phyloP scores from a whole-genome alignment of 202 grass and related monocot species.

The Carex sylvatica region DNA sequence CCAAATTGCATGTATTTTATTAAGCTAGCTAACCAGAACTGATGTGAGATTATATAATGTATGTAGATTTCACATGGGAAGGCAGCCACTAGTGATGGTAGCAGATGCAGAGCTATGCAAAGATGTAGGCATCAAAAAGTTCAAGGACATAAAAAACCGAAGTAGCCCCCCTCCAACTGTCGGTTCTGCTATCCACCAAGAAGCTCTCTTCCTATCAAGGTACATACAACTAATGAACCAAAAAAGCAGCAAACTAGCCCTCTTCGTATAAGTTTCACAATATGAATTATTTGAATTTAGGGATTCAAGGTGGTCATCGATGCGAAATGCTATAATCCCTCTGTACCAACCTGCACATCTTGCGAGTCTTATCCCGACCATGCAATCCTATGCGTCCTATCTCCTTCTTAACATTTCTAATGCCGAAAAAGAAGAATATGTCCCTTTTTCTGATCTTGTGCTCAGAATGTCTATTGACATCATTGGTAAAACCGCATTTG shows the following conservation, averaged over 20 bases:
- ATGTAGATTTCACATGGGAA: conserved; percentile 88
- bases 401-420: conserved; percentile 42
- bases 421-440: conserved; percentile 40
- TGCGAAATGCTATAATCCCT: conserved; percentile 73
- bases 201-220: conserved; percentile 90
- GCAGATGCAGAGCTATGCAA: conserved; percentile 90
- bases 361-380: conserved; percentile 59
- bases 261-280: background rate
- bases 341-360: conserved; percentile 84
- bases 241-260: background rate
- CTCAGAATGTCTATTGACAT: conserved; percentile 85
- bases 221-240: background rate
- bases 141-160: conserved; percentile 84
- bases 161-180: conserved; percentile 65
- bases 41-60: background rate
- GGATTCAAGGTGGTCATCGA: conserved; percentile 77
- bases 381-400: conserved; percentile 55
- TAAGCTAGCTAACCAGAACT: background rate
- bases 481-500: conserved; percentile 91
- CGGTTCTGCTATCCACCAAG: conserved; percentile 70
- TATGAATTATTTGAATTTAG: conserved; percentile 13
- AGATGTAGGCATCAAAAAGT: conserved; percentile 92
- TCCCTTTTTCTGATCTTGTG: conserved; percentile 79
- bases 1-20: background rate
- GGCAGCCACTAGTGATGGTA: conserved; percentile 82